Conservation (phyloP, 495 filamentous ascomycete genomes). For the Corynascus novoguineensis region DNA sequence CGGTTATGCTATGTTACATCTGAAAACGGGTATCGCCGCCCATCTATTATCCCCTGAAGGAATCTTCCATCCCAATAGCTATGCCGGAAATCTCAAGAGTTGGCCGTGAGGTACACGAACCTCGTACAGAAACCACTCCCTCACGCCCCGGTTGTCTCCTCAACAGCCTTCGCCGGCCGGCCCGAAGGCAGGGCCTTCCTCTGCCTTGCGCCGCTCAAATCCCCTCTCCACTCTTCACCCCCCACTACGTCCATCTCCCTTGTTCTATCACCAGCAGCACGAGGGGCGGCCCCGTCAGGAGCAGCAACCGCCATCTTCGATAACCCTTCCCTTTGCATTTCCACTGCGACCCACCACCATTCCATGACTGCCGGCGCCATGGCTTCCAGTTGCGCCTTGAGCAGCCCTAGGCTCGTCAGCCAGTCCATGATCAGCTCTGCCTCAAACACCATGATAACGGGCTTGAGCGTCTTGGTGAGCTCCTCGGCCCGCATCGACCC, state of each 20-base stretch:
- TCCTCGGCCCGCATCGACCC: slow-evolving; percentile 51
- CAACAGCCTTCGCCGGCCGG: not conserved
- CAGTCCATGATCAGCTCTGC: slow-evolving; percentile 60
- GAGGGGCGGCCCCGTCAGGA: not conserved
- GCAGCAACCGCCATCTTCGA: not conserved
- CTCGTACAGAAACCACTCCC: not conserved
- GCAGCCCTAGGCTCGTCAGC: slow-evolving; percentile 48
- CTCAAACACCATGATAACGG: slow-evolving; percentile 63
- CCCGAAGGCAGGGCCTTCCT: slow-evolving; percentile 9
- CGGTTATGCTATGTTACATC: not conserved
- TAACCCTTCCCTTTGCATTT: slow-evolving; percentile 24
- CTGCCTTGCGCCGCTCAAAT: not conserved
- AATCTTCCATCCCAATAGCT: not conserved
- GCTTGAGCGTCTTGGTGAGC: slow-evolving; percentile 52
- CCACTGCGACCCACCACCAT: slow-evolving; percentile 64
- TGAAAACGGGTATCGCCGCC: not conserved
- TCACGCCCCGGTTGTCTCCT: not conserved
- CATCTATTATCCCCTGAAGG: not conserved
- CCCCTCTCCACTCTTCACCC: not conserved
- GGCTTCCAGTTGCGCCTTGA: slow-evolving; percentile 28
- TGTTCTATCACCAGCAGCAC: not conserved
- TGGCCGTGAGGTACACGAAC: not conserved
- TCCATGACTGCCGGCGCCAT: slow-evolving; percentile 50
- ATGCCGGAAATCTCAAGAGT: not conserved
- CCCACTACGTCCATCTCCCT: not conserved